Conservation (phyloP, 169 alveolate species). For the Plasmodium gaboni region DNA sequence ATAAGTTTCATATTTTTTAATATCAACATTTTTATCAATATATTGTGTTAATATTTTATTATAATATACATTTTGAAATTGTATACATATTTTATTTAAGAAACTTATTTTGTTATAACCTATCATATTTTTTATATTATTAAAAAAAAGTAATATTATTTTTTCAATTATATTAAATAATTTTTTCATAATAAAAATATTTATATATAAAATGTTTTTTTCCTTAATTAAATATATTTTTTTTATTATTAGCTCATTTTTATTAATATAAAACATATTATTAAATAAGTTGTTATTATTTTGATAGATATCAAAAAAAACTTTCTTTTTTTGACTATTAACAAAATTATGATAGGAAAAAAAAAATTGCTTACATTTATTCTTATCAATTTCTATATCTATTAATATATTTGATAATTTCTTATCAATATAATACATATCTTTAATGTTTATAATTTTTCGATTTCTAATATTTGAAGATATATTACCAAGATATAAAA, state of each 20-base stretch:
- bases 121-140: constrained; percentile 46
- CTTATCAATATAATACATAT: constrained; percentile 42
- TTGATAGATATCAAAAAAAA: neutral
- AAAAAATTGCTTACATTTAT: neutral
- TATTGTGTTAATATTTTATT: constrained; percentile 25
- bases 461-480: constrained; percentile 9
- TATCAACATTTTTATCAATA: neutral
- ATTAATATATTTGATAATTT: constrained; percentile 3
- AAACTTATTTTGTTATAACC: constrained; percentile 64
- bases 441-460: constrained; percentile 19
- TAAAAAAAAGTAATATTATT: constrained; percentile 29
- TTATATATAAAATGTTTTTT: constrained; percentile 18
- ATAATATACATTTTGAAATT: constrained; percentile 1
- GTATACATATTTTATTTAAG: constrained; percentile 51
- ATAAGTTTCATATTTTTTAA: constrained; percentile 53
- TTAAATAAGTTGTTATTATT: neutral
- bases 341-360: constrained; percentile 20
- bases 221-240: neutral
- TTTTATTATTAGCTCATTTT: neutral
- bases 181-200: constrained; percentile 16
- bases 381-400: neutral
- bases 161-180: constrained; percentile 14
- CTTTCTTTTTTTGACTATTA: constrained; percentile 2
- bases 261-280: constrained; percentile 2
- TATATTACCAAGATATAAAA: constrained; percentile 57